Evolutionary conservation across 495 filamentous ascomycete genomes (phyloP).

Genomic region (Cladorrhinum samala): DNA sequence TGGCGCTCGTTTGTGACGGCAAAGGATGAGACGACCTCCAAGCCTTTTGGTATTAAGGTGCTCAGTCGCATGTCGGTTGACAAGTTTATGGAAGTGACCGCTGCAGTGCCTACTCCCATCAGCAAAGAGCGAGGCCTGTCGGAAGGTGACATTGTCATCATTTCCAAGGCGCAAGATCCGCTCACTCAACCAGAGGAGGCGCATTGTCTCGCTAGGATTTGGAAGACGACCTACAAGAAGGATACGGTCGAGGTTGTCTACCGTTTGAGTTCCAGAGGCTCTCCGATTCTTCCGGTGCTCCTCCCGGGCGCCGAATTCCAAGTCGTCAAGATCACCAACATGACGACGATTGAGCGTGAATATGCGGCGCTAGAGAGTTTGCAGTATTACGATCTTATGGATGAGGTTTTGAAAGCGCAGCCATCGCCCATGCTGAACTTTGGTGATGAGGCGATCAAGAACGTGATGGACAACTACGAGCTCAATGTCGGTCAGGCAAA

Average conservation of each 20-base stretch:
- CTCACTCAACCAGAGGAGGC: constrained; percentile 53
- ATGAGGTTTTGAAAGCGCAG: constrained; percentile 80
- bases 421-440: constrained; percentile 82
- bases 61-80: constrained; percentile 84
- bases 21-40: constrained; percentile 76
- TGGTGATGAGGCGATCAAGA: constrained; percentile 59
- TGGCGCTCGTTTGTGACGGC: constrained; percentile 91
- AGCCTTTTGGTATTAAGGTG: constrained; percentile 75
- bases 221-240: constrained; percentile 71
- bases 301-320: constrained; percentile 60
- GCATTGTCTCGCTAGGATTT: constrained; percentile 82
- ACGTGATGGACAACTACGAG: constrained; percentile 65
- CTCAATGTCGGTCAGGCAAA: constrained; percentile 89
- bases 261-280: constrained; percentile 59
- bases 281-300: constrained; percentile 36
- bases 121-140: constrained; percentile 64
- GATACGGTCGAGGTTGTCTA: constrained; percentile 76
- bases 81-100: constrained; percentile 85
- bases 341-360: constrained; percentile 90
- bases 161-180: constrained; percentile 67
- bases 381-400: constrained; percentile 91
- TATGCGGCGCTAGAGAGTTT: constrained; percentile 85
- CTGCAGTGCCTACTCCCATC: constrained; percentile 60
- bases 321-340: constrained; percentile 74
- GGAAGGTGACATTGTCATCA: constrained; percentile 83